Percentiles rank a stretch among this genome's conserved stretches.
Conservation (phyloP, 352 stramenopile genomes). For the Pythium volutum region DNA sequence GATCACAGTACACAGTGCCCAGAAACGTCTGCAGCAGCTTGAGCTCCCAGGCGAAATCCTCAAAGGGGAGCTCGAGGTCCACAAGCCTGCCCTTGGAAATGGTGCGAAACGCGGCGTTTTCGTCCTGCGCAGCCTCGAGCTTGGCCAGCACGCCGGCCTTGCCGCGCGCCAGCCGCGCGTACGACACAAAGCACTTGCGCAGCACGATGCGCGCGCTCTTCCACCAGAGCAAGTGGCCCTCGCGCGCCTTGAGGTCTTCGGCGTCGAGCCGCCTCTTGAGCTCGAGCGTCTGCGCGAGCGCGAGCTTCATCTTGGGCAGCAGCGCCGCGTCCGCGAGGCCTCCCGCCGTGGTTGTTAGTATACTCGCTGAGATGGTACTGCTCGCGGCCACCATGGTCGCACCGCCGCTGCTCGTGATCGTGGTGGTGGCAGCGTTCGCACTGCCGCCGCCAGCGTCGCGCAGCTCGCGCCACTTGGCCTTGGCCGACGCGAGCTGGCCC, state of each 20-base stretch:
- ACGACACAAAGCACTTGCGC: conserved; percentile 76
- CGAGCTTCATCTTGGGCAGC: conserved; percentile 63
- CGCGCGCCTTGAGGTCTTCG: conserved; percentile 54
- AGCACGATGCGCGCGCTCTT: conserved; percentile 71
- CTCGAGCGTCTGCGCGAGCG: conserved; percentile 64
- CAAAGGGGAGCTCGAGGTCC: conserved; percentile 54
- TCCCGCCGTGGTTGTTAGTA: neutral
- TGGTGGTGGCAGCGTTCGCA: too few species aligned
- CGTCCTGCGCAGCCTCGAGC: conserved; percentile 39
- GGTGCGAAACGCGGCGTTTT: conserved; percentile 63
- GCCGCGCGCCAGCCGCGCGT: conserved; percentile 53
- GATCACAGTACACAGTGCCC: conserved; percentile 62
- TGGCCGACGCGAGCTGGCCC: conserved; percentile 46
- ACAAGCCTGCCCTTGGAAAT: conserved; percentile 44
- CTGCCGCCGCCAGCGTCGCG: conserved; percentile 11
- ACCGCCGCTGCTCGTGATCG: neutral
- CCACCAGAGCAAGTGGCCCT: conserved; percentile 66
- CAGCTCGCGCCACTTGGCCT: conserved; percentile 62
- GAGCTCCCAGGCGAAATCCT: conserved; percentile 65
- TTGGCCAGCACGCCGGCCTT: conserved; percentile 62
- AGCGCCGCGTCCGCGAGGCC: conserved; percentile 26
- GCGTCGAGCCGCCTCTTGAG: conserved; percentile 63
- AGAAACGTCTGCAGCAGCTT: conserved; percentile 77
- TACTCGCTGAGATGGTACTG: neutral
- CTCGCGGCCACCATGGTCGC: conserved; percentile 4